Conservation (phyloP, 805 yeast species). For the Zygoascus biomembranicola region DNA sequence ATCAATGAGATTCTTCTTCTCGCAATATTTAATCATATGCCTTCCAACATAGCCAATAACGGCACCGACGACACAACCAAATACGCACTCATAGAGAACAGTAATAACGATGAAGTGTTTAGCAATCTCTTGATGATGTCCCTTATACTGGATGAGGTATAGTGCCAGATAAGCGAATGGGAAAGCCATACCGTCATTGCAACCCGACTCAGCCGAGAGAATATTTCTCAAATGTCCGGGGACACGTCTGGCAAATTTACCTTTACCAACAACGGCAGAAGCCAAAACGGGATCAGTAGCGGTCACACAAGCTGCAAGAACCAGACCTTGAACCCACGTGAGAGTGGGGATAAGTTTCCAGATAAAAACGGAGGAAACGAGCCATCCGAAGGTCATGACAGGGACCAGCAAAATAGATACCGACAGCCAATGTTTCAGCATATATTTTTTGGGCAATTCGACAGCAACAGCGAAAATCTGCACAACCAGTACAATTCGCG, state of each 20-base stretch:
- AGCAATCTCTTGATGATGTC: constrained; percentile 58
- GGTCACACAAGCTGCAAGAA: constrained; percentile 80
- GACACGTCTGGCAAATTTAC: constrained; percentile 81
- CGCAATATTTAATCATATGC: constrained; percentile 67
- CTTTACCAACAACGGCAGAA: constrained; percentile 92
- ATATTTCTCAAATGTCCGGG: constrained; percentile 88
- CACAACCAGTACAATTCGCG: constrained; percentile 72
- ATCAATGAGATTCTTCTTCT: constrained; percentile 60
- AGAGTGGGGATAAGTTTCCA: constrained; percentile 72
- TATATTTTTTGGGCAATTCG: constrained; percentile 82
- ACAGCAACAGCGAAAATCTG: constrained; percentile 94
- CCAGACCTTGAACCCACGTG: constrained; percentile 59
- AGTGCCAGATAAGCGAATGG: constrained; percentile 73
- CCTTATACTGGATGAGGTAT: constrained; percentile 56
- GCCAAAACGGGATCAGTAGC: constrained; percentile 95
- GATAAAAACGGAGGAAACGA: constrained; percentile 67
- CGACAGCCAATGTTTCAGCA: constrained; percentile 75
- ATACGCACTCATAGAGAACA: constrained; percentile 69
- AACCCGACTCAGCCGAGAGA: constrained; percentile 78
- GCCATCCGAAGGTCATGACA: constrained; percentile 88
- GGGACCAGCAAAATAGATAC: constrained; percentile 69
- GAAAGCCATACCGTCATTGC: constrained; percentile 95
- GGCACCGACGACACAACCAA: constrained; percentile 71
- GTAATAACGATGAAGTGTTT: constrained; percentile 75
- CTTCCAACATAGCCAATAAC: constrained; percentile 64